These are phyloP conservation scores for Phoma sp. DNA, from an alignment of 2,329 filamentous ascomycete species.

Conservation along the genomic window DNA sequence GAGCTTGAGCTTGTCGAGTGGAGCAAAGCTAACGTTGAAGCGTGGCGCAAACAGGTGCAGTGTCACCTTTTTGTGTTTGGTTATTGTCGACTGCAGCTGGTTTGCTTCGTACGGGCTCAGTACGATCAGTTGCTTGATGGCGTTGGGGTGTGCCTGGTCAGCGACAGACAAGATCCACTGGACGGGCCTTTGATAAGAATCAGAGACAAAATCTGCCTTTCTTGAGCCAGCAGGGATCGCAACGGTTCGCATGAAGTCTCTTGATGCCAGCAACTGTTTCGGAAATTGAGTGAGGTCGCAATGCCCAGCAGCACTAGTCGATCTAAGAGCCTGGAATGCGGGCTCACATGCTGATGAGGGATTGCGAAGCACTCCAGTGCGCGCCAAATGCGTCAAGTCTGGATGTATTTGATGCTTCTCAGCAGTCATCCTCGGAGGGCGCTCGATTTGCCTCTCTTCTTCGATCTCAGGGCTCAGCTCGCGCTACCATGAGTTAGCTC, in stretches of 20 bases:
- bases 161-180: conserved; percentile 58
- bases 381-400: conserved; percentile 52
- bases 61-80: conserved; percentile 39
- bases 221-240: conserved; percentile 16
- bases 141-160: neutral
- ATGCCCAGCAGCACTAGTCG: conserved; percentile 50
- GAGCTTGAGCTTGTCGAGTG: conserved; percentile 56
- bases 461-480: conserved; percentile 71
- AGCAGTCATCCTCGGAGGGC: conserved; percentile 52
- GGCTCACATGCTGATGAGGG: conserved; percentile 48
- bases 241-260: conserved; percentile 60
- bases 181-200: conserved; percentile 60
- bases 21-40: conserved; percentile 43
- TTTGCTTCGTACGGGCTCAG: conserved; percentile 69
- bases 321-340: conserved; percentile 55
- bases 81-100: conserved; percentile 53
- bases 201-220: conserved; percentile 30
- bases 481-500: conserved; percentile 50
- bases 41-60: conserved; percentile 63
- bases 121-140: conserved; percentile 52
- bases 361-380: conserved; percentile 40
- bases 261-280: conserved; percentile 54
- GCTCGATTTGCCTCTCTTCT: conserved; percentile 62
- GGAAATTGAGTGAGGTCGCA: conserved; percentile 50
- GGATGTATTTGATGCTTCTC: conserved; percentile 52